Conservation (phyloP, 257 asterid species). For the Solanum appendiculatum region DNA sequence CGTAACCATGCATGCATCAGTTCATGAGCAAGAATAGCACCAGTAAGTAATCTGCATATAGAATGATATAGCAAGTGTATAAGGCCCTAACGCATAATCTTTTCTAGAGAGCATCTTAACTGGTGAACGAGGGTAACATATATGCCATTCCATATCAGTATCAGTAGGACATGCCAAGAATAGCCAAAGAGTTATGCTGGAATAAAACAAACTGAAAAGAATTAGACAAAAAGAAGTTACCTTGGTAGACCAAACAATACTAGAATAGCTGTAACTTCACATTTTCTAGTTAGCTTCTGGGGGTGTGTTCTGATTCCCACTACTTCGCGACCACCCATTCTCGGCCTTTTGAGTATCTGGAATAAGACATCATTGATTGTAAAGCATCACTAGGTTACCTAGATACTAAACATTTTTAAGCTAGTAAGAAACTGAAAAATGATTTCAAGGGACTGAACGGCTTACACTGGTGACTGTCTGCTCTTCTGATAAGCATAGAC, state of each 20-base stretch:
- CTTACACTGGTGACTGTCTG: conserved; percentile 87
- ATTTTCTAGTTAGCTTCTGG: conserved; percentile 68
- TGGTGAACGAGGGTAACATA: background rate
- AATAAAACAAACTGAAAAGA: background rate
- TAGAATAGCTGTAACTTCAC: conserved; percentile 93
- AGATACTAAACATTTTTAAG: background rate
- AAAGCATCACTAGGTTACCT: background rate
- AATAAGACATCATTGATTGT: background rate
- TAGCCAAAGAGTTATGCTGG: background rate
- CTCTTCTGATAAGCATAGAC: conserved; percentile 90
- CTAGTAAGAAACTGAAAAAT: background rate
- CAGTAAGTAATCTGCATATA: conserved; percentile 68
- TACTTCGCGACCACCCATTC: conserved; percentile 60
- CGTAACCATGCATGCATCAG: conserved; percentile 96
- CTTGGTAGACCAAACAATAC: conserved; percentile 92
- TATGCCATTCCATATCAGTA: background rate
- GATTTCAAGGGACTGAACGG: background rate
- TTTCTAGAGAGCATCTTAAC: background rate
- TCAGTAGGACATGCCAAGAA: background rate
- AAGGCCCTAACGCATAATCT: background rate
- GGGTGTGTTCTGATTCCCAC: conserved; percentile 74
- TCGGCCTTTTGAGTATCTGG: conserved; percentile 73
- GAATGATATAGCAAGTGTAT: background rate
- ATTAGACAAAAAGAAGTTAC: conserved; percentile 17
- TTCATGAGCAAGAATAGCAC: conserved; percentile 94